phyloP scores from a whole-genome alignment of 2,329 filamentous ascomycete species.

The Ceratocystis huliohia region DNA sequence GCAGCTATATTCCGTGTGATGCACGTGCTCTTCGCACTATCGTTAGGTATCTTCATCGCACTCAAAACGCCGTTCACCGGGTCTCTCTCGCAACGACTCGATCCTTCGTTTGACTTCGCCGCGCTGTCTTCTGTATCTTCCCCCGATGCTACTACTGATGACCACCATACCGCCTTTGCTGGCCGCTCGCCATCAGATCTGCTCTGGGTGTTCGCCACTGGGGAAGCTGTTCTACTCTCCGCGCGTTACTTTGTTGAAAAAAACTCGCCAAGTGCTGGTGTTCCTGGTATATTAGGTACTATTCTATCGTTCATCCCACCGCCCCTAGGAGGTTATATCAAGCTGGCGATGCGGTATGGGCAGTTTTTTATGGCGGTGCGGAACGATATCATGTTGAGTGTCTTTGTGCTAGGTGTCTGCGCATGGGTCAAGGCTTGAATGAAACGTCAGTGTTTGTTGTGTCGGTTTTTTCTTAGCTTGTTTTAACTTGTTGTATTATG shows the following conservation, averaged over 20 bases:
- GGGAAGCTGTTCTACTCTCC: conserved; percentile 59
- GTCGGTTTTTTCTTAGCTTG: neutral
- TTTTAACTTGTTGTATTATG: neutral
- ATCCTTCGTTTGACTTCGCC: conserved; percentile 26
- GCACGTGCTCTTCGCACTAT: conserved; percentile 59
- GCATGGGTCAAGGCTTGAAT: conserved; percentile 32
- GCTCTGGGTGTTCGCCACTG: conserved; percentile 71
- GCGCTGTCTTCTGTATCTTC: conserved; percentile 24
- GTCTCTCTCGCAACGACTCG: conserved; percentile 44
- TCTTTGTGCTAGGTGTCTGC: conserved; percentile 58
- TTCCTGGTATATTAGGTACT: conserved; percentile 41
- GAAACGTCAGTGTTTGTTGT: neutral
- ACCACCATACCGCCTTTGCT: conserved; percentile 9
- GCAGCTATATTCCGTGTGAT: conserved; percentile 55
- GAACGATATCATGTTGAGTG: conserved; percentile 59
- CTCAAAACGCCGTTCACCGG: conserved; percentile 57
- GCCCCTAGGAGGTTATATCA: conserved; percentile 48
- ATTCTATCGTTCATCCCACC: conserved; percentile 53
- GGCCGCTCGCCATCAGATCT: conserved; percentile 33
- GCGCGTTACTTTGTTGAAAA: conserved; percentile 49
- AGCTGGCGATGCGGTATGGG: conserved; percentile 50
- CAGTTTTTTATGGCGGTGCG: conserved; percentile 61
- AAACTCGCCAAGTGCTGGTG: conserved; percentile 40
- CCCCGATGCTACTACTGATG: conserved; percentile 25
- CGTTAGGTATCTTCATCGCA: conserved; percentile 57